Base-by-base conservation (phyloP, 805 yeast species). In the Peterozyma xylosa region DNA sequence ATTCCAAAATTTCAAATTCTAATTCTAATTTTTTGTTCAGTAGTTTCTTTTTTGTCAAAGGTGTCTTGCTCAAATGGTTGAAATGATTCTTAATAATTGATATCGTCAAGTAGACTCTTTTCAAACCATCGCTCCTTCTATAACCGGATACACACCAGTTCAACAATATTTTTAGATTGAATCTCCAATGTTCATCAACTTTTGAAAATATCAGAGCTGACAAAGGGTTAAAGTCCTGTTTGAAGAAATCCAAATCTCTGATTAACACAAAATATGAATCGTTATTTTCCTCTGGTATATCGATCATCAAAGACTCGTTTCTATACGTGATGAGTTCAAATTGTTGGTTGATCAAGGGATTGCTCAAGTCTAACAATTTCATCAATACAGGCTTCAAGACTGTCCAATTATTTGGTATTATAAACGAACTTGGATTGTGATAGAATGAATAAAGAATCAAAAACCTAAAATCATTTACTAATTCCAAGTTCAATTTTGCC, bases 241-340 rank as follows among this genome's bases (percentile, higher is more conserved):
- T 36, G 18, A 55, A 52, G 27, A 52, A 46, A 48, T 66, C 67
- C 11, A 71, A 52, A 32, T 49, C 50, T 14, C 45, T 45, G 33
- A 64, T 46, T 1, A 62, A 39, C 2, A 45, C 45, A 3, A 52
- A 49, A 7, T 52, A 45, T 33, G 50, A 50, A 29, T 33, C 35
- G 4, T 37, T 14, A 9, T 32, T 39, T 9, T 41, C 34, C 29
- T 42, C 42, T 11, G 47, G 42, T 15, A 41, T 64, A 53, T 76
- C 78, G 38, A 79, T 66, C 71, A 80, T 78, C 42, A 84, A 63
- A 2, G 88, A 81, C 60, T 83, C 88, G 56, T 84, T 84, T 54
- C 90, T 63, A 53, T 78, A 81, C 41, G 78, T 73, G 5, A 83
- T 74, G 30, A 82, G 55, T 41, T 80, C 80, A 41, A 80, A 68